A percentile compares a stretch with the other conserved stretches of the same genome.
These are phyloP conservation scores for Thuja plicata DNA, from an alignment of 83 land plant genomes.

Conservation along the genomic window DNA sequence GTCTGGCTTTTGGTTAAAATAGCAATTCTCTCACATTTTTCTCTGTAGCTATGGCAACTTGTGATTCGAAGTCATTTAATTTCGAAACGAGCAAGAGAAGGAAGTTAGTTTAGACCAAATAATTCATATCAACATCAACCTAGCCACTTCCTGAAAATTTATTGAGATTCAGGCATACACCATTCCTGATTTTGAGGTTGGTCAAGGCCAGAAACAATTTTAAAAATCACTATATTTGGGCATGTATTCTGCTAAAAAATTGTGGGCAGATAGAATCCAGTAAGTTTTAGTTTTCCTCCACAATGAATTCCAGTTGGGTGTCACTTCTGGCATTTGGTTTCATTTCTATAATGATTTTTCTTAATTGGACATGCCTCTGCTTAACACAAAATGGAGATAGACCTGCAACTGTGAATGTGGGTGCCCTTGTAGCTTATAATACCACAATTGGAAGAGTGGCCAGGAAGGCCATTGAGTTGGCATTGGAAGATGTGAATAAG, in stretches of 20 bases:
- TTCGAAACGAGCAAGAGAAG: too few relatives aligned
- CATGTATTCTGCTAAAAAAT: not conserved
- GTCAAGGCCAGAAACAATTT: too few relatives aligned
- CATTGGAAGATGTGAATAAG: conserved; percentile 38
- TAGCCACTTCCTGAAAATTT: too few relatives aligned
- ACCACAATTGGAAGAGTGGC: conserved; percentile 44
- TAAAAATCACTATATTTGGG: too few relatives aligned
- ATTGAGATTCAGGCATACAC: too few relatives aligned
- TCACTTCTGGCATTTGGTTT: not conserved
- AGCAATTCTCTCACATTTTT: too few relatives aligned
- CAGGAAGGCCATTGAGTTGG: conserved; percentile 50
- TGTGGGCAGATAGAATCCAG: not conserved
- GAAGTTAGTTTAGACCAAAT: too few relatives aligned
- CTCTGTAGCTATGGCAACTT: too few relatives aligned
- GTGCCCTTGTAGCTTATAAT: conserved; percentile 32
- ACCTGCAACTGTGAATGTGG: conserved; percentile 43
- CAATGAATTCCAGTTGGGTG: not conserved
- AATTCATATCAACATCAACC: too few relatives aligned
- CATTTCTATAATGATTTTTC: conserved; percentile 4
- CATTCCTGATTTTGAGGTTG: too few relatives aligned
- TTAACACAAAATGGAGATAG: conserved; percentile 1
- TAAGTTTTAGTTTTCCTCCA: not conserved
- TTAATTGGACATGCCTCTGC: conserved; percentile 11
- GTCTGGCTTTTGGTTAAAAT: too few relatives aligned
- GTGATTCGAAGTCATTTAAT: too few relatives aligned